Percentiles rank a stretch among this genome's conserved stretches.
phyloP scores from a whole-genome alignment of 2,329 filamentous ascomycete species.

The Monosporascus sp. region DNA sequence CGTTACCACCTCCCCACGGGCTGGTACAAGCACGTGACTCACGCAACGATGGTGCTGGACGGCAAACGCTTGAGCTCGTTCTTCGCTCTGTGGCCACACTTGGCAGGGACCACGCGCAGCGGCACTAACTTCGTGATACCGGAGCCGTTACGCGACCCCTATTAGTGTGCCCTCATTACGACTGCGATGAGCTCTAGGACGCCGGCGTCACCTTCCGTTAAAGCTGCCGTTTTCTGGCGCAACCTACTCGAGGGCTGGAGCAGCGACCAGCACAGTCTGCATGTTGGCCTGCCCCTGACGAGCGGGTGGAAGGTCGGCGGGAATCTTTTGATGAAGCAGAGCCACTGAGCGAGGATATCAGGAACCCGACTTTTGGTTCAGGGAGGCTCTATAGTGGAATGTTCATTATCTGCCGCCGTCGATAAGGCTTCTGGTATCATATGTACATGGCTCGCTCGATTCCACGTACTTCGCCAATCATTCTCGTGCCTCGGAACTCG shows the following conservation, averaged over 20 bases:
- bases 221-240: conserved; percentile 43
- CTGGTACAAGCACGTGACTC: conserved; percentile 39
- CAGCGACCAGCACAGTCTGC: conserved; percentile 19
- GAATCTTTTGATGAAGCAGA: too few relatives aligned
- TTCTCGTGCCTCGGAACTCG: too few relatives aligned
- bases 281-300: too few relatives aligned
- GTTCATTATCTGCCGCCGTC: too few relatives aligned
- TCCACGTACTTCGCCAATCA: too few relatives aligned
- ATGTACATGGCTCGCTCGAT: too few relatives aligned
- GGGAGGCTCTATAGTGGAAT: too few relatives aligned
- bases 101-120: conserved; percentile 25
- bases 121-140: conserved; percentile 45
- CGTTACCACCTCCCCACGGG: conserved; percentile 44
- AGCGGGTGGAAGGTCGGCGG: too few relatives aligned
- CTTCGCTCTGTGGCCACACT: background rate
- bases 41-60: conserved; percentile 32
- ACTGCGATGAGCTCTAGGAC: conserved; percentile 43
- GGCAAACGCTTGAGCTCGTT: conserved; percentile 31
- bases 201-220: conserved; percentile 39
- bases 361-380: too few relatives aligned
- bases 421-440: too few relatives aligned
- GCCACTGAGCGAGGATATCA: too few relatives aligned
- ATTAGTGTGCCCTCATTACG: conserved; percentile 38
- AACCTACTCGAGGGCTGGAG: conserved; percentile 34
- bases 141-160: conserved; percentile 28